A percentile compares a stretch with the other conserved stretches of the same genome.
Evolutionary conservation across 2,329 filamentous ascomycete genomes (phyloP).

Genomic region (Fusarium longipes): DNA sequence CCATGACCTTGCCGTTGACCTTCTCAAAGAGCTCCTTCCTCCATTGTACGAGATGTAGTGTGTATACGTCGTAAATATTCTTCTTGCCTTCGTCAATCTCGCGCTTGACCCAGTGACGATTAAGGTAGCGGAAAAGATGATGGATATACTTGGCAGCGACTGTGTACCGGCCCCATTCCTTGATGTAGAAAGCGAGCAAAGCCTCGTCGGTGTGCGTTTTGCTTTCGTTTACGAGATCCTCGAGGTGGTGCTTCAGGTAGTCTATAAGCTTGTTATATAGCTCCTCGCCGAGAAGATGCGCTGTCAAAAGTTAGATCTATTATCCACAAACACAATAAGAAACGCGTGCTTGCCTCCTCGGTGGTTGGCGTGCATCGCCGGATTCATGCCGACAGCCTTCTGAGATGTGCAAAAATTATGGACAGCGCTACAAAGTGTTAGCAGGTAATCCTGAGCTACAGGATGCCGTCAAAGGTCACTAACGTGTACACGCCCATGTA

Average conservation of each 20-base stretch:
- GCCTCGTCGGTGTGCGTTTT: constrained; percentile 89
- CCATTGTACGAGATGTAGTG: constrained; percentile 95
- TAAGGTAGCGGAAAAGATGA: constrained; percentile 94
- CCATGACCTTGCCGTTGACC: constrained; percentile 91
- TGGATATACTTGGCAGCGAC: constrained; percentile 97
- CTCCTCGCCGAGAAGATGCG: constrained; percentile 94
- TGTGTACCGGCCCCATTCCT: constrained; percentile 96
- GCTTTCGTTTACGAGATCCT: constrained; percentile 76
- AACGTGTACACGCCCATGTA: constrained; percentile 98
- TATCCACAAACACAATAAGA: not conserved
- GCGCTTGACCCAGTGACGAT: constrained; percentile 98
- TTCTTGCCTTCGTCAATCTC: constrained; percentile 99
- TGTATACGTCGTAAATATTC: constrained; percentile 98
- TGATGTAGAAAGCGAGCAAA: constrained; percentile 90
- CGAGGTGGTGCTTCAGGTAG: constrained; percentile 84
- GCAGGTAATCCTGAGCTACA: constrained; percentile 21
- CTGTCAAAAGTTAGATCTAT: constrained; percentile 57
- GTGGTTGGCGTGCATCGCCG: constrained; percentile 55
- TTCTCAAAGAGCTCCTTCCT: constrained; percentile 88
- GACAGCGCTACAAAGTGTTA: constrained; percentile 73
- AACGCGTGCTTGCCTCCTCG: constrained; percentile 68
- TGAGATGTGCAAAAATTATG: constrained; percentile 99
- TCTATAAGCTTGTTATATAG: constrained; percentile 91
- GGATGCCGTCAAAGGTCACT: constrained; percentile 19
- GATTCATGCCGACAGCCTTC: constrained; percentile 78